Conservation (phyloP, 1,284 basidiomycete species). For the Agroathelia rolfsii region DNA sequence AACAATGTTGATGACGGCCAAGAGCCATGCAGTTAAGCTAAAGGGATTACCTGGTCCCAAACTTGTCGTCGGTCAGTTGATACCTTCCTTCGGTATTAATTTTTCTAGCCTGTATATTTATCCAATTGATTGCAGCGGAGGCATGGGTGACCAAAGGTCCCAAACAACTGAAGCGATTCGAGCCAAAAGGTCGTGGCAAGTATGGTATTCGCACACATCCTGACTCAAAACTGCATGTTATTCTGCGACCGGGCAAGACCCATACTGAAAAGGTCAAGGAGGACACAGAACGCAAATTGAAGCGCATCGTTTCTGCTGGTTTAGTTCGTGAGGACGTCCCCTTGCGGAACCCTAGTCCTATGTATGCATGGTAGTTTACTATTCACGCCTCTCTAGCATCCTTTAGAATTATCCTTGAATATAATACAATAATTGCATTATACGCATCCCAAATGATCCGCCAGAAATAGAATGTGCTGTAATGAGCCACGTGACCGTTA, state of each 20-base stretch:
- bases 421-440: slow-evolving; percentile 7
- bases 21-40: slow-evolving; percentile 74
- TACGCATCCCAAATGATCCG: not conserved
- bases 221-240: slow-evolving; percentile 68
- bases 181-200: slow-evolving; percentile 80
- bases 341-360: slow-evolving; percentile 62
- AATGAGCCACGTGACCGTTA: not conserved
- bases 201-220: slow-evolving; percentile 74
- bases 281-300: slow-evolving; percentile 58
- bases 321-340: slow-evolving; percentile 71
- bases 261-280: slow-evolving; percentile 58
- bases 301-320: slow-evolving; percentile 71
- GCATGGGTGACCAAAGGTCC: slow-evolving; percentile 90
- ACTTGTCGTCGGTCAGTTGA: slow-evolving; percentile 70
- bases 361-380: slow-evolving; percentile 75
- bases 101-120: no score
- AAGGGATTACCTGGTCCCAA: slow-evolving; percentile 71
- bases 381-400: slow-evolving; percentile 1
- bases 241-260: slow-evolving; percentile 81
- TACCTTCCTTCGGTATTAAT: slow-evolving; percentile 1
- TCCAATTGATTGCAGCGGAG: slow-evolving; percentile 56
- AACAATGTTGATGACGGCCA: slow-evolving; percentile 81
- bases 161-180: slow-evolving; percentile 56
- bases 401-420: slow-evolving; percentile 1
- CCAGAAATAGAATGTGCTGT: not conserved